phyloP scores from a whole-genome alignment of 2,329 filamentous ascomycete species.

The Apiospora koreana region DNA sequence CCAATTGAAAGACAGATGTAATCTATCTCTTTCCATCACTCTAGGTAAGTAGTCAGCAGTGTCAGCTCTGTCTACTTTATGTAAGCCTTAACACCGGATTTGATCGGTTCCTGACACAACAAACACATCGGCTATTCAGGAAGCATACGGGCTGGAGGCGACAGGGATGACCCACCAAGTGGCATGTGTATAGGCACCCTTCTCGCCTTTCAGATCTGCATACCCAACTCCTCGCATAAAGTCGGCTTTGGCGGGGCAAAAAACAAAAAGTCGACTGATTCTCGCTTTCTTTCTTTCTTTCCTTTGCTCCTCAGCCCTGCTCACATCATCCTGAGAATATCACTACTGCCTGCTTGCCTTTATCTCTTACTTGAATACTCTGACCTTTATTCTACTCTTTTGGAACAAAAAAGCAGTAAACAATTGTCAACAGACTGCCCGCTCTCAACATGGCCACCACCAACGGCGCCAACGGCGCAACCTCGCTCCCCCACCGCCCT shows the following conservation, averaged over 20 bases:
- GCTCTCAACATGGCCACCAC: conserved; percentile 19
- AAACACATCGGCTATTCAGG: background rate
- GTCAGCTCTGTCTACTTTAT: background rate
- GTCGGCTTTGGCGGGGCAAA: conserved; percentile 1
- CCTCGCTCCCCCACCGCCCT: conserved; percentile 26
- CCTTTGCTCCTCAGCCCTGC: background rate
- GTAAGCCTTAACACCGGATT: background rate
- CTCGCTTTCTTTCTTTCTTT: background rate
- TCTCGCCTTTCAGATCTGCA: background rate
- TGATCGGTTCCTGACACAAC: background rate
- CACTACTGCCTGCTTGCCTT: background rate
- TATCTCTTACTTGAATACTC: background rate
- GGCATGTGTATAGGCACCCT: background rate
- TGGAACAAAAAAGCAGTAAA: background rate
- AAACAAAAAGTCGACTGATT: conserved; percentile 8
- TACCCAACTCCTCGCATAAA: background rate
- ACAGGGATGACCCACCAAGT: conserved; percentile 6
- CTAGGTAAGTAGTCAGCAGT: too few species aligned
- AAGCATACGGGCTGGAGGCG: background rate
- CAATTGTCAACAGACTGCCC: background rate
- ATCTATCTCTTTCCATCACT: background rate
- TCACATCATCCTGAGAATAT: background rate
- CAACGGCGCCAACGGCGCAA: conserved; percentile 24
- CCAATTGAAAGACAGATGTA: background rate
- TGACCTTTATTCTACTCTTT: background rate